Base-by-base conservation (phyloP, 1,284 basidiomycete genomes). In the Leccinum pachyderme region DNA sequence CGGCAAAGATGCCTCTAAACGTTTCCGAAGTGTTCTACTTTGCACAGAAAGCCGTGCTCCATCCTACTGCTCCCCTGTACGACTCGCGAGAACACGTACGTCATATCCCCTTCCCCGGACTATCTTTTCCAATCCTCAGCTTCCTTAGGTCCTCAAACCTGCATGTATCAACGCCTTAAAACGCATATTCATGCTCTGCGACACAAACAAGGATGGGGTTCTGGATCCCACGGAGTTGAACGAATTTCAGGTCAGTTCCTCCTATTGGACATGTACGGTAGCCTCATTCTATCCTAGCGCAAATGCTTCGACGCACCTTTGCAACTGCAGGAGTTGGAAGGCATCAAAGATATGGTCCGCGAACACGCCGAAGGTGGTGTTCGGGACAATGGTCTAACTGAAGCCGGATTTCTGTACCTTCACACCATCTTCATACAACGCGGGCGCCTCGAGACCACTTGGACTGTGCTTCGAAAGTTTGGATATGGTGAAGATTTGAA, bases 21-120 rank as follows among this genome's bases (percentile, higher is more conserved):
- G 90, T 99, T 49, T 95, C 94, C 31, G 96, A 98, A 72, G 93
- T 98, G n/a, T 97, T 99, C 76, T 98, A 97, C 73, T 98, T 98
- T 72, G 96, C 97, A 1, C 96, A 98, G 74, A 98, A 98, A 71
- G 97, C 97, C 5, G 97, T 99, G 27, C 78, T 98, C 15, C 94
- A 98, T 71, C 96, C 97, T 2, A 97, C 95, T 5, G 96, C 97
- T 7, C 96, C 96, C 4, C 76, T 99, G 25, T 99, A 99, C 72
- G 96, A 99, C 73, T 97, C 95, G 7, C 80, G 95, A 68, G 92
- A 97, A 66, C 96, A 98, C 74, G 91, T 93, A 67, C 27, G 59
- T 56, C 48, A 57, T 27, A 15, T 48, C 48, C 44, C 33, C 54
- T 11, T 49, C 31, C 53, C 39, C 31, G 57, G 24, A 22, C 43